Conservation (phyloP, 805 yeast species). For the Hemisphaericaspora nanyangensis region DNA sequence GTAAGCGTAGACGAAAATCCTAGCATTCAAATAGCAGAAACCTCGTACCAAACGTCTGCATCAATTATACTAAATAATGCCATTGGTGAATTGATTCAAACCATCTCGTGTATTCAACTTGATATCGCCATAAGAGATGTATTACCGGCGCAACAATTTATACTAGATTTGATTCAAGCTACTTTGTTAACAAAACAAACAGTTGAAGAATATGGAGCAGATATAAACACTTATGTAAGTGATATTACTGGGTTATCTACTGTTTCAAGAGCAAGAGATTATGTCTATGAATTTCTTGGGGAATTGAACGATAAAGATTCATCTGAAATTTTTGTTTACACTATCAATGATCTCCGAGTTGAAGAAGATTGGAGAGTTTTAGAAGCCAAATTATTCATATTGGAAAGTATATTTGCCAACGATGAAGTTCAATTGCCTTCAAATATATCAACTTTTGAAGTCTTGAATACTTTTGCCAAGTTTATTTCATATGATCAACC, state of each 20-base stretch:
- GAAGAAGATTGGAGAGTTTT: slow-evolving; percentile 21
- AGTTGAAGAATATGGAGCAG: slow-evolving; percentile 49
- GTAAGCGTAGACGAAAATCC: slow-evolving; percentile 10
- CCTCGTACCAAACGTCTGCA: neutral
- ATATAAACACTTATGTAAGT: slow-evolving; percentile 67
- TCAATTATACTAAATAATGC: slow-evolving; percentile 14
- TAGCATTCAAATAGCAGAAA: neutral
- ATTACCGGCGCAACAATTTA: slow-evolving; percentile 12
- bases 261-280: slow-evolving; percentile 52
- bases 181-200: slow-evolving; percentile 41
- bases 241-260: slow-evolving; percentile 69
- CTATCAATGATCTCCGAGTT: neutral
- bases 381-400: slow-evolving; percentile 41
- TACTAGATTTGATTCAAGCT: slow-evolving; percentile 30
- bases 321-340: slow-evolving; percentile 12
- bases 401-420: slow-evolving; percentile 42
- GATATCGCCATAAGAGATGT: slow-evolving; percentile 16
- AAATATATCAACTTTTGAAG: slow-evolving; percentile 17
- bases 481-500: slow-evolving; percentile 13
- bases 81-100: slow-evolving; percentile 29
- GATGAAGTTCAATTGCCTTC: slow-evolving; percentile 25
- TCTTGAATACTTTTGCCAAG: slow-evolving; percentile 9
- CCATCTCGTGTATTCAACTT: slow-evolving; percentile 28
- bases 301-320: slow-evolving; percentile 46
- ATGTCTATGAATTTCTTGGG: slow-evolving; percentile 53